Percentiles rank a stretch among this genome's conserved stretches.
Conservation (phyloP, 768 basidiomycete species). For the Calvatia gigantea region DNA sequence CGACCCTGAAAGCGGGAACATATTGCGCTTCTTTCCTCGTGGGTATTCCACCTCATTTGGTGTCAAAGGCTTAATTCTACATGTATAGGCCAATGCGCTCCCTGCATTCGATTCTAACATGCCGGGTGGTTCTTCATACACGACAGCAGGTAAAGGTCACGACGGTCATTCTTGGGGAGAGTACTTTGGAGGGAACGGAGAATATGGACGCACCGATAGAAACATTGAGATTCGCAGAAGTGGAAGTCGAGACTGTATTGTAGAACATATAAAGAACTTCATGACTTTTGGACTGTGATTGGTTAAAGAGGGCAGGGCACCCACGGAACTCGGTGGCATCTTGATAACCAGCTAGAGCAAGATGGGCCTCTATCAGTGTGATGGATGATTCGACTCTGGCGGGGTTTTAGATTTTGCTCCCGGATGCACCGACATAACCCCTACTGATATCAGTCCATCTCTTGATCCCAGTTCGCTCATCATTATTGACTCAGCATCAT, state of each 20-base stretch:
- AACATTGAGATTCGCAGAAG: background rate
- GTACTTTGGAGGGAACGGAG: background rate
- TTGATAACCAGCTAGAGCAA: too few relatives aligned
- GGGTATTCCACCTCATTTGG: background rate
- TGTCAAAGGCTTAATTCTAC: background rate
- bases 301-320: too few relatives aligned
- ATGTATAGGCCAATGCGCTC: constrained; percentile 4
- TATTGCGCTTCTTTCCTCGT: background rate
- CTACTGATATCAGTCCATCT: too few relatives aligned
- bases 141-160: background rate
- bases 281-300: too few relatives aligned
- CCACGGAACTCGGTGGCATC: too few relatives aligned
- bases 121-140: constrained; percentile 9
- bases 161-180: background rate
- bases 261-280: too few relatives aligned
- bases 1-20: background rate
- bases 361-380: too few relatives aligned
- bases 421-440: too few relatives aligned
- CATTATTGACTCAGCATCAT: too few relatives aligned
- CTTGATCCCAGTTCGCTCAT: too few relatives aligned
- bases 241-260: background rate
- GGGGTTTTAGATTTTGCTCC: too few relatives aligned
- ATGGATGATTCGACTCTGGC: too few relatives aligned
- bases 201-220: background rate
- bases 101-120: constrained; percentile 6